phyloP scores from a whole-genome alignment of 2,329 filamentous ascomycete genomes.

The Cordyceps pruinosa region DNA sequence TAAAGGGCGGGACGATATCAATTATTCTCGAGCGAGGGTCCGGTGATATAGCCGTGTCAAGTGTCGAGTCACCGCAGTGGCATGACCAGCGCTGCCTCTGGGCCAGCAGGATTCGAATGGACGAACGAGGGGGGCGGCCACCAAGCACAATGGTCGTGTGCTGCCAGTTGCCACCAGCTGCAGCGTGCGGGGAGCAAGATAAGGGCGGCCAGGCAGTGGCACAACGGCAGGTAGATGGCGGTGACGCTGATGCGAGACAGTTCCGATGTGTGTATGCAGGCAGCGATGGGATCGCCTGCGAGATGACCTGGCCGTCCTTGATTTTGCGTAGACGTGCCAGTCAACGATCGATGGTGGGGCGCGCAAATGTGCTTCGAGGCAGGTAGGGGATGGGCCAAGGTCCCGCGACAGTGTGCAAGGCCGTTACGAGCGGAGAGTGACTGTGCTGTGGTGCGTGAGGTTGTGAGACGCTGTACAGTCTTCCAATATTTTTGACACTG shows the following conservation, averaged over 20 bases:
- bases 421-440: not conserved
- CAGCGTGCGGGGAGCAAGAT: not conserved
- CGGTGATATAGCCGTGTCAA: not conserved
- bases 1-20: not conserved
- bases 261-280: constrained; percentile 5
- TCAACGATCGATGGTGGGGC: constrained; percentile 5
- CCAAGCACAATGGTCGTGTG: not conserved
- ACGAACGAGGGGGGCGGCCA: not conserved
- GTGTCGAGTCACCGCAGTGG: not conserved
- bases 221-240: constrained; percentile 2
- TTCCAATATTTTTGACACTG: not conserved
- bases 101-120: not conserved
- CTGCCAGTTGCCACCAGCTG: constrained; percentile 1
- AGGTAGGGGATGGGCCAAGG: not conserved
- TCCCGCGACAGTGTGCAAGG: not conserved
- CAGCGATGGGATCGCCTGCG: not conserved
- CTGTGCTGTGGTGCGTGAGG: not conserved
- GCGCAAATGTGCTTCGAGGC: constrained; percentile 4
- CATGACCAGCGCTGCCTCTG: not conserved
- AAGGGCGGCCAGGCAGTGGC: not conserved
- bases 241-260: constrained; percentile 10
- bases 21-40: not conserved
- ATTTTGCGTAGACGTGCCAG: not conserved
- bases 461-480: not conserved
- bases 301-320: not conserved